Conservation (phyloP, 1,139 yeast species). For the Nadsonia commutata region DNA sequence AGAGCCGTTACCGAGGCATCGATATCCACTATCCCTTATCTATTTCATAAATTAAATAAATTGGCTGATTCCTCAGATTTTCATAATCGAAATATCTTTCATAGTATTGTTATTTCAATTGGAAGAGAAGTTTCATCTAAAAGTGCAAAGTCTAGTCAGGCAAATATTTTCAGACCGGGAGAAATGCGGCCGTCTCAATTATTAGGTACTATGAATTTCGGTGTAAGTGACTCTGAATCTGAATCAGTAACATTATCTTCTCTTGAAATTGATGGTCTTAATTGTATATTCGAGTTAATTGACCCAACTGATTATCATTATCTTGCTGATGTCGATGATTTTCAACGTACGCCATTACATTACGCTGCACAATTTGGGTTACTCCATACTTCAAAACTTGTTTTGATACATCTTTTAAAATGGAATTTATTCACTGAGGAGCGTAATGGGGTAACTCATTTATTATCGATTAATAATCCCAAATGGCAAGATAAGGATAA, state of each 20-base stretch:
- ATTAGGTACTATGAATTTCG: not conserved
- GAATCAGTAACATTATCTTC: not conserved
- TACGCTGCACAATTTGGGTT: conserved; percentile 84
- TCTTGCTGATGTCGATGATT: conserved; percentile 55
- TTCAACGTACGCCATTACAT: conserved; percentile 75
- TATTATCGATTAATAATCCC: conserved; percentile 24
- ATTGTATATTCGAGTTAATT: conserved; percentile 37
- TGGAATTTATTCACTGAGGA: conserved; percentile 37
- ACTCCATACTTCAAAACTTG: conserved; percentile 41
- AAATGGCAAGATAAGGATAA: conserved; percentile 79
- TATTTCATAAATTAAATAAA: conserved; percentile 34
- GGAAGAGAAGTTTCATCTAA: conserved; percentile 34
- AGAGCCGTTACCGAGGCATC: conserved; percentile 45
- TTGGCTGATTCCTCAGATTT: conserved; percentile 57
- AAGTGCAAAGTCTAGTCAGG: conserved; percentile 8
- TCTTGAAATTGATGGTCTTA: conserved; percentile 37
- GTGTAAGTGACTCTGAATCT: not conserved
- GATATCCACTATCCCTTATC: conserved; percentile 37
- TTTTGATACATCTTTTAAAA: conserved; percentile 36
- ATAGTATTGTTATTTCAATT: conserved; percentile 60
- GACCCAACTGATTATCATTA: conserved; percentile 38
- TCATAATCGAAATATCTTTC: conserved; percentile 72
- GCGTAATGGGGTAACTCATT: conserved; percentile 34
- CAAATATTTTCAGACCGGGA: conserved; percentile 7
- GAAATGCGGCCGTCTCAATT: not conserved